Conservation (phyloP, 2,329 filamentous ascomycete genomes). For the Pseudogymnoascus sp. region DNA sequence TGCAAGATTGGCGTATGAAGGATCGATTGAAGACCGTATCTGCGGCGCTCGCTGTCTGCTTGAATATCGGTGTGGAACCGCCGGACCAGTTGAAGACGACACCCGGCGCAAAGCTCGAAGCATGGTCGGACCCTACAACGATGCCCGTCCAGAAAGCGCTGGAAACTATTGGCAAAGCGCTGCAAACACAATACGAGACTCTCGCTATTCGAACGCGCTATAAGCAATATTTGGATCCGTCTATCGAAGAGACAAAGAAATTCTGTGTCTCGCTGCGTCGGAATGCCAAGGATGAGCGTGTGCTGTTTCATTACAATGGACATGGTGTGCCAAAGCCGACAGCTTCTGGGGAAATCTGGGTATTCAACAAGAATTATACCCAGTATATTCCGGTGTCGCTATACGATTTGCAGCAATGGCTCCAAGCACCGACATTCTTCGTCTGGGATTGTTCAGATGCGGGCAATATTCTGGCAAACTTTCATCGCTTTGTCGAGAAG, state of each 20-base stretch:
- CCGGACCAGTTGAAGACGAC: conserved; percentile 95
- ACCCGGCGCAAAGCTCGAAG: conserved; percentile 87
- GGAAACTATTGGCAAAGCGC: conserved; percentile 88
- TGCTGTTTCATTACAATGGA: conserved; percentile 97
- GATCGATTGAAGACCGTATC: conserved; percentile 95
- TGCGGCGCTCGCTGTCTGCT: conserved; percentile 83
- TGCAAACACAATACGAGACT: conserved; percentile 96
- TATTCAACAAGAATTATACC: conserved; percentile 97
- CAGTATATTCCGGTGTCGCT: conserved; percentile 97
- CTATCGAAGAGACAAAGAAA: conserved; percentile 94
- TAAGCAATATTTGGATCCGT: conserved; percentile 93
- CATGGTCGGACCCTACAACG: conserved; percentile 88
- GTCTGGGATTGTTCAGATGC: conserved; percentile 98
- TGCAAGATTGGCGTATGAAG: conserved; percentile 96
- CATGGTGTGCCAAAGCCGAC: conserved; percentile 96
- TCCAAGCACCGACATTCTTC: conserved; percentile 90
- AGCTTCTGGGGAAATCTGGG: conserved; percentile 94
- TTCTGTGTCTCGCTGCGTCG: conserved; percentile 84
- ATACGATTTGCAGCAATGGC: conserved; percentile 91
- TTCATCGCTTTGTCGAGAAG: conserved; percentile 89
- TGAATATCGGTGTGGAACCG: conserved; percentile 96
- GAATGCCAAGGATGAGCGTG: conserved; percentile 91
- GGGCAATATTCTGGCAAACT: conserved; percentile 91
- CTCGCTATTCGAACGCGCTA: conserved; percentile 92
- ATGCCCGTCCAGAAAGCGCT: conserved; percentile 76